phyloP scores from a whole-genome alignment of 495 filamentous ascomycete species.

The Xylona heveae region DNA sequence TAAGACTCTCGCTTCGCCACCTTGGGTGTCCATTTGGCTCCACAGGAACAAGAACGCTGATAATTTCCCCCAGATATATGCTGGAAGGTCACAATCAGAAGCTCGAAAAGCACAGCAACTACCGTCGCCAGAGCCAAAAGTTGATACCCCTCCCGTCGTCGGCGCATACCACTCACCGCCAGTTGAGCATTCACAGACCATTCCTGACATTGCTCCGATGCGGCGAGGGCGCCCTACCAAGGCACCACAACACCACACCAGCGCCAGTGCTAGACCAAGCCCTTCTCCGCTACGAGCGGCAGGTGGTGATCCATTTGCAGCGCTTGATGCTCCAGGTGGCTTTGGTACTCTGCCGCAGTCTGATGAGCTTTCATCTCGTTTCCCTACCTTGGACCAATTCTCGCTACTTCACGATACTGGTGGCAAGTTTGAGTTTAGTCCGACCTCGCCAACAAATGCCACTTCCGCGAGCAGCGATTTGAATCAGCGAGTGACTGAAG shows the following conservation, averaged over 20 bases:
- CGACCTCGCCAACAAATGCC: constrained; percentile 22
- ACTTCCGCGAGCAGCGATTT: constrained; percentile 36
- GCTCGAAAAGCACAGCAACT: constrained; percentile 38
- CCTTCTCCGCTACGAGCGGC: constrained; percentile 52
- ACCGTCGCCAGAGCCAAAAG: constrained; percentile 28
- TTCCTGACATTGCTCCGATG: constrained; percentile 92
- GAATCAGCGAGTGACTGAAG: constrained; percentile 55
- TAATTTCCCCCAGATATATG: constrained; percentile 51
- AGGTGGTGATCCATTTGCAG: constrained; percentile 72
- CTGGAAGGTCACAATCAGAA: constrained; percentile 42
- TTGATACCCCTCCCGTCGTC: constrained; percentile 34
- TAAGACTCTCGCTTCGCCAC: constrained; percentile 21
- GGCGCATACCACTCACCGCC: constrained; percentile 50
- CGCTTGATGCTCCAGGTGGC: constrained; percentile 31
- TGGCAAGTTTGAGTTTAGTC: constrained; percentile 72
- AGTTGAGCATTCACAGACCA: constrained; percentile 39
- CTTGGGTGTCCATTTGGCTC: constrained; percentile 1
- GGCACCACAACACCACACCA: constrained; percentile 17
- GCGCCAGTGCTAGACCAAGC: constrained; percentile 33
- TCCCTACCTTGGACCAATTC: constrained; percentile 87
- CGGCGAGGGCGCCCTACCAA: constrained; percentile 59
- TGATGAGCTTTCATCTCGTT: constrained; percentile 69
- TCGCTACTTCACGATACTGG: constrained; percentile 71
- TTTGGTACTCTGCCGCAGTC: constrained; percentile 23
- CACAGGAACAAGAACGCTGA: neutral